Percentiles rank a stretch among this genome's conserved stretches.
These are phyloP conservation scores for Russula olivacea DNA, from an alignment of 768 basidiomycete genomes.

Conservation along the genomic window DNA sequence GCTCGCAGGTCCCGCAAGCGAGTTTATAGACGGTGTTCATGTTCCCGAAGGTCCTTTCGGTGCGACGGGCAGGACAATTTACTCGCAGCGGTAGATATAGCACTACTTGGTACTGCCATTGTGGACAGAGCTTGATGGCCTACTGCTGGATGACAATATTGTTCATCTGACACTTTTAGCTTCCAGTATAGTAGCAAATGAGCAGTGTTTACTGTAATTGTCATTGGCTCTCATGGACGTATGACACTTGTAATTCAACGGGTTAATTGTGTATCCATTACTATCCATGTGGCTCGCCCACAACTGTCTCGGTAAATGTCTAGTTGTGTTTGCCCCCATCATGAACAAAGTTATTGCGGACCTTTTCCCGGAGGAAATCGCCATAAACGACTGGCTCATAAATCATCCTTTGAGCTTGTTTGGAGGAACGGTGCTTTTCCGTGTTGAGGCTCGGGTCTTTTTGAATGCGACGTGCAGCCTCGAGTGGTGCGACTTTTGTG, in stretches of 20 bases:
- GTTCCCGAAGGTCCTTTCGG: conserved; percentile 23
- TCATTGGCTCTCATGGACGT: neutral
- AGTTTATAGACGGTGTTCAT: conserved; percentile 19
- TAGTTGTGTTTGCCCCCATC: conserved; percentile 34
- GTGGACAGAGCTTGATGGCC: neutral
- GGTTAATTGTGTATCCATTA: conserved; percentile 4
- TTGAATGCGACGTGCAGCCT: conserved; percentile 48
- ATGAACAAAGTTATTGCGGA: conserved; percentile 62
- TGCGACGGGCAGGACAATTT: conserved; percentile 25
- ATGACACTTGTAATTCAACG: conserved; percentile 8
- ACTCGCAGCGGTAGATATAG: conserved; percentile 22
- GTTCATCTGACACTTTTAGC: neutral
- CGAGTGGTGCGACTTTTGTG: conserved; percentile 60
- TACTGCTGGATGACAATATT: neutral
- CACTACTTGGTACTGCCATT: neutral
- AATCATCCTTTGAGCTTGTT: conserved; percentile 27
- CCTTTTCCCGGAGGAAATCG: conserved; percentile 68
- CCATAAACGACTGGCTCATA: conserved; percentile 63
- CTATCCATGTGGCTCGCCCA: neutral
- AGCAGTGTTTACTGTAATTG: neutral
- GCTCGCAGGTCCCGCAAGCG: conserved; percentile 25
- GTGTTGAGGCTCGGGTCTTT: conserved; percentile 24
- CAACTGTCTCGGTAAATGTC: conserved; percentile 13
- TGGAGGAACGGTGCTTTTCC: conserved; percentile 24
- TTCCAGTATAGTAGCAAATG: neutral